These are phyloP conservation scores for Carex sylvatica DNA, from an alignment of 202 grass and related monocot species.

Conservation along the genomic window DNA sequence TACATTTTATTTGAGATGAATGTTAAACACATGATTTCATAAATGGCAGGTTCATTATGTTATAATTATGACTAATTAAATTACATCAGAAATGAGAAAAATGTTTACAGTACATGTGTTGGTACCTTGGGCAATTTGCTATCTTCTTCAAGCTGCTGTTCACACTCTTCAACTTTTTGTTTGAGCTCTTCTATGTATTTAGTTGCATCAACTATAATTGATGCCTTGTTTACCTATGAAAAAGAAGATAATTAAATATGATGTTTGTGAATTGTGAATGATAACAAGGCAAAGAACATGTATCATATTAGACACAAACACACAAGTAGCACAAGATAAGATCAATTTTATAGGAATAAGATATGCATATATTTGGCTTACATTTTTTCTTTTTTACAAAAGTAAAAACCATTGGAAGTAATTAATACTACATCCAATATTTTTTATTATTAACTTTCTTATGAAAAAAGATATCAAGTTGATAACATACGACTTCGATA, in stretches of 20 bases:
- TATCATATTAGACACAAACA: neutral
- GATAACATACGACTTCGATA: neutral
- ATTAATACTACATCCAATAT: neutral
- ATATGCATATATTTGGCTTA: no score
- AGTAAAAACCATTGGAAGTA: neutral
- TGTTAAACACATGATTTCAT: neutral
- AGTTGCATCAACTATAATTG: constrained; percentile 72
- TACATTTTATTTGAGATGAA: neutral
- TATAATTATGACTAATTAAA: neutral
- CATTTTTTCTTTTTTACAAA: no score
- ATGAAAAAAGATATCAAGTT: neutral
- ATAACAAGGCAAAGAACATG: neutral
- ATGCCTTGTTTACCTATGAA: constrained; percentile 47
- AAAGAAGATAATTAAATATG: neutral
- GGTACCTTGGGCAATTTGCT: constrained; percentile 17
- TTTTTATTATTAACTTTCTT: neutral
- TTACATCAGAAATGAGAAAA: neutral
- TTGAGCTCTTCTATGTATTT: constrained; percentile 79
- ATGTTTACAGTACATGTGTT: neutral
- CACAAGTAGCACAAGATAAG: no score
- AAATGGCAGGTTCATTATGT: neutral
- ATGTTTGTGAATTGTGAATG: neutral
- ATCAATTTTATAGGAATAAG: no score
- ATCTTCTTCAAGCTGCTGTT: constrained; percentile 48
- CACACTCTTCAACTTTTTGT: constrained; percentile 56